Conservation (phyloP, 169 alveolate species). For the Plasmodium ovale region DNA sequence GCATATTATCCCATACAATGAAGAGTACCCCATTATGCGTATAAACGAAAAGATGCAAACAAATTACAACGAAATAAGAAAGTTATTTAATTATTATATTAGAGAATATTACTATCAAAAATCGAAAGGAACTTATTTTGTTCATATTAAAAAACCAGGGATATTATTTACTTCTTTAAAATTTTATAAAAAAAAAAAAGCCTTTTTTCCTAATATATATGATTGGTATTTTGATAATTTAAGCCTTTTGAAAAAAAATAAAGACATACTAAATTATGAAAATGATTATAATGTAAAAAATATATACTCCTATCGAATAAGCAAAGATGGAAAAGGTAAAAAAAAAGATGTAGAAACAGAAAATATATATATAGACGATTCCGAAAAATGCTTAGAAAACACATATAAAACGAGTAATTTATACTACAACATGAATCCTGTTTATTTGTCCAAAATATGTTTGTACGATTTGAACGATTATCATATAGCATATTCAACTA, state of each 20-base stretch:
- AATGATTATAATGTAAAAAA: conserved; percentile 49
- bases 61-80: conserved; percentile 65
- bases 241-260: conserved; percentile 41
- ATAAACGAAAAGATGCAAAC: conserved; percentile 53
- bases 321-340: not conserved
- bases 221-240: conserved; percentile 76
- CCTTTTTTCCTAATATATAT: conserved; percentile 55
- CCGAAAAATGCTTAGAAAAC: conserved; percentile 35
- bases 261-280: conserved; percentile 57
- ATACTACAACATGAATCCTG: conserved; percentile 63
- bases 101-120: conserved; percentile 77
- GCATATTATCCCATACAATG: too few species aligned
- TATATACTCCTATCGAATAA: conserved; percentile 65
- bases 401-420: conserved; percentile 67
- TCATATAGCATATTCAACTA: conserved; percentile 61
- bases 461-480: conserved; percentile 71
- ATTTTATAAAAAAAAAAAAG: conserved; percentile 69
- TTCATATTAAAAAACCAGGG: conserved; percentile 72
- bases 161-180: conserved; percentile 72
- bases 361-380: conserved; percentile 37
- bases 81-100: conserved; percentile 70
- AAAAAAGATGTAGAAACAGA: conserved; percentile 47
- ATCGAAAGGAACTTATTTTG: conserved; percentile 75
- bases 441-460: conserved; percentile 72
- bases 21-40: too few species aligned